Evolutionary conservation across 768 basidiomycete genomes (phyloP).

Genomic region (Boletus edulis): DNA sequence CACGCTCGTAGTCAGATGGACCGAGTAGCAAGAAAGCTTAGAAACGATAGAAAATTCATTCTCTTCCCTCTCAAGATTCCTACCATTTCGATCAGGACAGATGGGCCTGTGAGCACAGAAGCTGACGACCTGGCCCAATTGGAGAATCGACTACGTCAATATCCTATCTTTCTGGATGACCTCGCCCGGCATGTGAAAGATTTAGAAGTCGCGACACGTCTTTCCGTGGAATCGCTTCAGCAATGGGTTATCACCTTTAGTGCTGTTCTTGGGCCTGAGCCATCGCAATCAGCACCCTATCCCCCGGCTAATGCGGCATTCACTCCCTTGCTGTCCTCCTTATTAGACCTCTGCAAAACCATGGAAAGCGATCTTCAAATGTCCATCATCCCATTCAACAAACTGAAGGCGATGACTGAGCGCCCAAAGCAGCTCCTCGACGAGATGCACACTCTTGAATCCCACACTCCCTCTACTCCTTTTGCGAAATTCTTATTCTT

Average conservation of each 20-base stretch:
- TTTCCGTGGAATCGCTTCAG: slow-evolving; percentile 46
- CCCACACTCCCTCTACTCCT: slow-evolving; percentile 55
- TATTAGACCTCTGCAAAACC: slow-evolving; percentile 36
- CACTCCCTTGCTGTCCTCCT: slow-evolving; percentile 43
- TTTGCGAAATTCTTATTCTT: too few species aligned
- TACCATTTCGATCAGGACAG: not conserved
- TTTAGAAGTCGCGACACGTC: slow-evolving; percentile 50
- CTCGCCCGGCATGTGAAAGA: slow-evolving; percentile 54
- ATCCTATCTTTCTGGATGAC: slow-evolving; percentile 51
- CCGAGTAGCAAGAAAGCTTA: slow-evolving; percentile 64
- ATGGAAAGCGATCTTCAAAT: slow-evolving; percentile 49
- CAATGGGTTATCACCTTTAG: slow-evolving; percentile 61
- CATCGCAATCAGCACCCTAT: slow-evolving; percentile 23
- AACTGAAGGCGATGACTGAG: slow-evolving; percentile 51
- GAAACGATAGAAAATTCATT: slow-evolving; percentile 44
- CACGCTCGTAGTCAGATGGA: slow-evolving; percentile 43
- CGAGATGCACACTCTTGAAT: slow-evolving; percentile 65
- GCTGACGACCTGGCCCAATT: slow-evolving; percentile 47
- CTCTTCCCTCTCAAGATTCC: not conserved
- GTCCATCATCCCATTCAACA: slow-evolving; percentile 48
- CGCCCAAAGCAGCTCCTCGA: slow-evolving; percentile 59
- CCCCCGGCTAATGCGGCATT: slow-evolving; percentile 58
- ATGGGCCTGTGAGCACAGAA: slow-evolving; percentile 24
- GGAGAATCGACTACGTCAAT: slow-evolving; percentile 50
- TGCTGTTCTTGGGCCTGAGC: slow-evolving; percentile 53